A percentile compares a stretch with the other conserved stretches of the same genome.
Conservation (phyloP, 208 protist species). For the Wallacemonas collosoma region DNA sequence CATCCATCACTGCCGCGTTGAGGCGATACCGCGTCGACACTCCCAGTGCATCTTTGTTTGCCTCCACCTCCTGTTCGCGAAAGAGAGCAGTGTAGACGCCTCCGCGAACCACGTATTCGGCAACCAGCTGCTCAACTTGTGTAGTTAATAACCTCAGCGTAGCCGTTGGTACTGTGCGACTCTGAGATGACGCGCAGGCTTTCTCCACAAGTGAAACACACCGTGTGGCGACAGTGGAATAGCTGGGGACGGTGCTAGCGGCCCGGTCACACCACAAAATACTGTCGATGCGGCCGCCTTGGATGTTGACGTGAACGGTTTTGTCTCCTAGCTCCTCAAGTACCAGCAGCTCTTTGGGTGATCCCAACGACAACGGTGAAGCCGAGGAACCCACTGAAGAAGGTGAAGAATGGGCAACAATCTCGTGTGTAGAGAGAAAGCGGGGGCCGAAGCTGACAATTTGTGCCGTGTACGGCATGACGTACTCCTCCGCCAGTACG, state of each 20-base stretch:
- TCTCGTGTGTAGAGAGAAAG: constrained; percentile 28
- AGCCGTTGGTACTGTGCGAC: neutral
- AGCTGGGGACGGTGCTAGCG: neutral
- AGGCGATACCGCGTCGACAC: neutral
- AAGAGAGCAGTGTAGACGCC: constrained; percentile 57
- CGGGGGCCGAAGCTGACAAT: constrained; percentile 47
- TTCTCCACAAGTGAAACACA: neutral
- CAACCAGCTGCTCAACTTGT: constrained; percentile 57
- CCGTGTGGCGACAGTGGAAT: constrained; percentile 1
- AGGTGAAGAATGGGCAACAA: neutral
- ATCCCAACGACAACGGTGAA: neutral
- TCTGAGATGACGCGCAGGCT: neutral
- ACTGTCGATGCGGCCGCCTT: constrained; percentile 7
- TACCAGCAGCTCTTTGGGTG: constrained; percentile 2
- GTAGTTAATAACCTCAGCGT: constrained; percentile 50
- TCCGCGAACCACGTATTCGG: constrained; percentile 71
- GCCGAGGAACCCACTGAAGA: neutral
- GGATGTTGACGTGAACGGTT: constrained; percentile 13
- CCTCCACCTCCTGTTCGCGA: constrained; percentile 44
- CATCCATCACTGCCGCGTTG: neutral
- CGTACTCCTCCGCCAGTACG: constrained; percentile 52
- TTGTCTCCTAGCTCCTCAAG: constrained; percentile 16
- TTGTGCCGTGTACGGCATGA: constrained; percentile 64
- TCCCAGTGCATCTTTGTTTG: constrained; percentile 33
- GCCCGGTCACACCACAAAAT: neutral